Evolutionary conservation across 306 rosid species (phyloP), one percentile per base, ranked within the genome.

Genomic region (Quillaja saponaria): DNA sequence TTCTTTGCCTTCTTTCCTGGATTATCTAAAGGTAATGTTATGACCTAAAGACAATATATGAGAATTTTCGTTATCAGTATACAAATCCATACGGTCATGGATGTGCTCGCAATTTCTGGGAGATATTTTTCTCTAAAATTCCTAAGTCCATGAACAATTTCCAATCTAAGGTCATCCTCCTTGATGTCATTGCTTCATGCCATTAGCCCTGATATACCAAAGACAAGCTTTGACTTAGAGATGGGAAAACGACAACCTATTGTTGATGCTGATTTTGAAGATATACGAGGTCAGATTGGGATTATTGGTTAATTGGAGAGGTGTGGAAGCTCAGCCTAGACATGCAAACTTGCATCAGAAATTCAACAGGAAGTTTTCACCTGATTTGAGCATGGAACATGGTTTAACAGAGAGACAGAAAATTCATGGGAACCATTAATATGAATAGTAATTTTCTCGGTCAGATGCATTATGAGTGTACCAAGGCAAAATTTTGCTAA

Each of bases 231-330:
- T 25, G 78, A 63, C 59, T 28, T 68, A 35, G 79, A 72, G 67
- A 51, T 18, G 55, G 82, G 76, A 53, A 78, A 68, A 54, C 63
- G 82, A 15, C 69, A 68, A 45, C 55, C 79, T 63, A 78, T 78
- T 58, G 76, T 56, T 21, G 72, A 75, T 53, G 82, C 67, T 51
- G 82, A 78, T 63, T 71, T 72, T 15, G 78, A 68, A 71, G 82
- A 78, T 28, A n/a, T 78, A 63, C 75, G 63, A 55, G 72, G 68
- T 58, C 82, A 78, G 54, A 73, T 78, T 18, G 82, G 72, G 6
- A 72, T 72, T 38, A 64, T 78, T 52, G 72, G 66, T 41, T 67
- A 75, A 62, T 56, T 63, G 63, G 75, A 67, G 75, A 67, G 82
- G 67, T 65, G 81, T 34, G 73, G 61, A 13, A 47, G n/a, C 71